These are phyloP conservation scores for Globisporangium irregulare DNA, from an alignment of 352 stramenopile species.

Conservation along the genomic window DNA sequence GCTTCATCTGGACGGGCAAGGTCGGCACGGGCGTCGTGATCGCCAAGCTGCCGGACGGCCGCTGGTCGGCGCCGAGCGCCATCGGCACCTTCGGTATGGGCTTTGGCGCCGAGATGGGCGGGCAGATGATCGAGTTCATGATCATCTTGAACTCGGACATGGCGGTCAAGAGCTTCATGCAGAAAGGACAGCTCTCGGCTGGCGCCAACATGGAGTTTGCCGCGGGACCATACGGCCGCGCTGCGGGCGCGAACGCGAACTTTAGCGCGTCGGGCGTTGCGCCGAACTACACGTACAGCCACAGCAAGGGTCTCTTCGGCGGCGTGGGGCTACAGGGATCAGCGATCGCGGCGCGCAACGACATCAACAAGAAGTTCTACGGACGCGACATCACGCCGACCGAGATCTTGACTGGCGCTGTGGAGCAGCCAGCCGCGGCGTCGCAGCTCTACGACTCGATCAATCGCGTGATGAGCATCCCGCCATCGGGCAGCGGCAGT, in stretches of 20 bases:
- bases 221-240: constrained; percentile 74
- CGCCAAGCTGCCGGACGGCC: constrained; percentile 90
- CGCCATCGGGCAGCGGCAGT: constrained; percentile 47
- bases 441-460: constrained; percentile 82
- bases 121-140: constrained; percentile 85
- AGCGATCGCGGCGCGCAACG: constrained; percentile 67
- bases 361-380: constrained; percentile 90
- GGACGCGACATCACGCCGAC: constrained; percentile 81
- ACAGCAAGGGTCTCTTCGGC: constrained; percentile 86
- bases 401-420: constrained; percentile 78
- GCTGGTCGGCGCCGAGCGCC: constrained; percentile 93
- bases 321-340: constrained; percentile 79
- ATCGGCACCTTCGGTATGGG: constrained; percentile 92
- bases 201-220: constrained; percentile 83
- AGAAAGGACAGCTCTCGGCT: constrained; percentile 79
- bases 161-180: constrained; percentile 90
- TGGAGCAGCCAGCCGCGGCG: constrained; percentile 78
- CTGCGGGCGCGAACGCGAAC: constrained; percentile 72
- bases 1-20: constrained; percentile 85
- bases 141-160: constrained; percentile 93
- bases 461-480: constrained; percentile 71
- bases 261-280: constrained; percentile 71
- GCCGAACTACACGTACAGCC: constrained; percentile 88
- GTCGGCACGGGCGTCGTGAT: constrained; percentile 92
- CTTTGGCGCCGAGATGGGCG: constrained; percentile 74